Conservation (phyloP, 2,329 filamentous ascomycete genomes). For the Trichoderma sp. region DNA sequence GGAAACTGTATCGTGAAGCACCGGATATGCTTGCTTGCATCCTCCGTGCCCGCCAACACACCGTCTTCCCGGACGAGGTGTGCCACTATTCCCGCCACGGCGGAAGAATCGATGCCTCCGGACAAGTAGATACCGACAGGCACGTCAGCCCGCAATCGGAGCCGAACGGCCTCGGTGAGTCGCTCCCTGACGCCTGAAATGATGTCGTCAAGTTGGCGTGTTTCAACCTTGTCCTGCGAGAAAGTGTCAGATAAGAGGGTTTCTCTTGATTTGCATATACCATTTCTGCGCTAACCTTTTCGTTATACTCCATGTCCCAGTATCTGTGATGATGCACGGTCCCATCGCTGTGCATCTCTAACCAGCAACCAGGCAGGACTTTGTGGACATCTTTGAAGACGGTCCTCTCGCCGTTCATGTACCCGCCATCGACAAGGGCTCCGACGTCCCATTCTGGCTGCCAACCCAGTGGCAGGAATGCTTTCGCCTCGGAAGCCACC, state of each 20-base stretch:
- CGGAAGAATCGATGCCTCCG: neutral
- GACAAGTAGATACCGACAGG: neutral
- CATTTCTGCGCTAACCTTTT: neutral
- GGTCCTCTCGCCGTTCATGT: neutral
- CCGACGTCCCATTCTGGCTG: neutral
- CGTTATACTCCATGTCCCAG: neutral
- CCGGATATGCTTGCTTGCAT: neutral
- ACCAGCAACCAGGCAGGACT: neutral
- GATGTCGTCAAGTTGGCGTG: neutral
- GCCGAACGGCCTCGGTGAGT: neutral
- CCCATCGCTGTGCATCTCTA: neutral
- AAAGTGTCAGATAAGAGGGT: neutral
- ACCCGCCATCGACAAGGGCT: neutral
- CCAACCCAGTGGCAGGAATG: neutral
- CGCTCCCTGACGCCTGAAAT: neutral
- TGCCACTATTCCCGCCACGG: neutral
- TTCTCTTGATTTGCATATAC: neutral
- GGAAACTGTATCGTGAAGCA: neutral
- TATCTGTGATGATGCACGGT: neutral
- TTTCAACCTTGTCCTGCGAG: neutral
- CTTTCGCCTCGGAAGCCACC: neutral
- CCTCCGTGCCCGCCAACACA: neutral
- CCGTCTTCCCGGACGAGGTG: neutral
- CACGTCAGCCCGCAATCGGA: neutral
- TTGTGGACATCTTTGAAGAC: neutral